phyloP scores from a whole-genome alignment of 345 rosid species.

The Moricandia arvensis region DNA sequence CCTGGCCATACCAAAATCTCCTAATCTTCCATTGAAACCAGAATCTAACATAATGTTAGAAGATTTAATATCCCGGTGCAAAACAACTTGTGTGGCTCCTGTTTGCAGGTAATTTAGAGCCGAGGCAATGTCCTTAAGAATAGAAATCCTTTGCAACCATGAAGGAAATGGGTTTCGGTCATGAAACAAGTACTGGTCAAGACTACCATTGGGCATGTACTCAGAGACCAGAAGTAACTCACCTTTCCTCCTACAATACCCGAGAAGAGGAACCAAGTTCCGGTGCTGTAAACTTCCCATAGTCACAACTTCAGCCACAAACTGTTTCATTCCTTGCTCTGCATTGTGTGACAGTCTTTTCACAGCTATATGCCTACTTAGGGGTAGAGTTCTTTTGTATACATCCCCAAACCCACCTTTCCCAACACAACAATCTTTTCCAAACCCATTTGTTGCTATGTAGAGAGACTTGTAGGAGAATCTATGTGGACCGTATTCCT shows the following conservation, averaged over 20 bases:
- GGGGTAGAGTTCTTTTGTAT: conserved; percentile 39
- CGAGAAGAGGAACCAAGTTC: conserved; percentile 49
- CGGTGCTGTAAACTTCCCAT: conserved; percentile 45
- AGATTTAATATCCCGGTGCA: conserved; percentile 50
- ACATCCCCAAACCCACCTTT: conserved; percentile 52
- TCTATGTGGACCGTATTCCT: conserved; percentile 18
- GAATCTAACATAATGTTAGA: conserved; percentile 46
- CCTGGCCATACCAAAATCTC: conserved; percentile 53
- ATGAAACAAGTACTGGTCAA: conserved; percentile 40
- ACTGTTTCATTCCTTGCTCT: conserved; percentile 48
- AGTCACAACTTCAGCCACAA: conserved; percentile 46
- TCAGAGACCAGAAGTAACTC: conserved; percentile 46
- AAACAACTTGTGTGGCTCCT: conserved; percentile 40
- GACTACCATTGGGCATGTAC: conserved; percentile 45
- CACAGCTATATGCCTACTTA: conserved; percentile 39
- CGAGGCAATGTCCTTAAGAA: conserved; percentile 40
- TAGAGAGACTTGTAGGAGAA: conserved; percentile 41
- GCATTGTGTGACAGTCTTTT: conserved; percentile 47
- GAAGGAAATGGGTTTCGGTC: conserved; percentile 13
- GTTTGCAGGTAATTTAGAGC: conserved; percentile 47
- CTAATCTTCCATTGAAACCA: conserved; percentile 41
- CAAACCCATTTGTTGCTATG: conserved; percentile 52
- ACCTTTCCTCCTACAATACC: no score
- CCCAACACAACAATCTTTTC: conserved; percentile 32
- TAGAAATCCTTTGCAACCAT: conserved; percentile 42